Base-by-base conservation (phyloP, 2,329 filamentous ascomycete species). In the Fusarium udum region DNA sequence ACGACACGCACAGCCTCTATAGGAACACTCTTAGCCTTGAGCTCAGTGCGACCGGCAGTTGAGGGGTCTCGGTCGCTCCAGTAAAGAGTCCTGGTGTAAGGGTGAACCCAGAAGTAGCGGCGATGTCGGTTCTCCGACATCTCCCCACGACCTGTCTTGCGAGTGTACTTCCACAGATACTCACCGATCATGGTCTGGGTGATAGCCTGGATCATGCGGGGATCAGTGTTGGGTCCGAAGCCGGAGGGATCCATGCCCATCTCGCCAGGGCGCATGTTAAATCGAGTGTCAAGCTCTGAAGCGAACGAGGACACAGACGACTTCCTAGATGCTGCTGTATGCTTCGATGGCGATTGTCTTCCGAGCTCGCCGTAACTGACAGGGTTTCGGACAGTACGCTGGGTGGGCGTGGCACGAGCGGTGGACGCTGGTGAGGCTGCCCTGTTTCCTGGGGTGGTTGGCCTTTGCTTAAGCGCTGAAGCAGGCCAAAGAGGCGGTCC, bases 141-240 rank as follows among this genome's bases (percentile, higher is more conserved):
- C 72, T 95, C 93, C 61, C 91, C 93, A 31, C 95, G 92, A n/a
- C 95, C 95, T 67, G 95, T 88, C 85, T 96, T 97, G 78, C 96
- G 92, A 0, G 96, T 99, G 83, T 99, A 99, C 82, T 99, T 99
- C 96, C 96, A 99, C 45, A 99, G 87, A 82, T 95, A 98, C 82
- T 99, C 96, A 63, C 96, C 96, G 79, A 99, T 98, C 96, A 99
- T 99, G 24, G 96, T 98, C 83, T 99, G 95, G 5, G 96, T 99
- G 74, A 99, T 98, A 55, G 96, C 96, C 84, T 98, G 95, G 76
- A 99, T 98, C 95, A 99, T 98, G 77, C 95, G 93, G 71, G 95
- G 95, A 83, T 99, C 96, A 10, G 95, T 97, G 72, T 89, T 89
- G 26, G 91, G 86, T 15, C 90, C 89, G 68, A 96, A 88, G 20